A percentile compares a stretch with the other conserved stretches of the same genome.
phyloP scores from a whole-genome alignment of 2,329 filamentous ascomycete species.

The Mycogone perniciosa region DNA sequence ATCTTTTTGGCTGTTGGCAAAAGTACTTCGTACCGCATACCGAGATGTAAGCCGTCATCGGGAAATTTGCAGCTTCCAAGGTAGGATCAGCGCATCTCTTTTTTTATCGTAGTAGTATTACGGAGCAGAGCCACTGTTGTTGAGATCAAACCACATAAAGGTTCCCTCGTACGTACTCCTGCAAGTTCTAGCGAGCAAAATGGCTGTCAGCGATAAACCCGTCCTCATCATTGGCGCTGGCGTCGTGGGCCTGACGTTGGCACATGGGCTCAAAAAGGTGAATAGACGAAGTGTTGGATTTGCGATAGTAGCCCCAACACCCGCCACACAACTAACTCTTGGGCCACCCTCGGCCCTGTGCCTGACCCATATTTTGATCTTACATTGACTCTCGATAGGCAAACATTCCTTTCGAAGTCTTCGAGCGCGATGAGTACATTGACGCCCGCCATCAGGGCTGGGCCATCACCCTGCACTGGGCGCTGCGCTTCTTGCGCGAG shows the following conservation, averaged over 20 bases:
- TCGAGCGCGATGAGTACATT: conserved; percentile 25
- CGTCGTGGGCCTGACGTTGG: conserved; percentile 31
- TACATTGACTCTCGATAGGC: conserved; percentile 15
- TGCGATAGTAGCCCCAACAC: neutral
- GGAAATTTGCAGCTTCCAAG: no score
- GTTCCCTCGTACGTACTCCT: no score
- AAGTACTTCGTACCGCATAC: no score
- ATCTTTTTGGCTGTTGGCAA: no score
- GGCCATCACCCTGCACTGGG: conserved; percentile 57
- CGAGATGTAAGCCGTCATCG: no score
- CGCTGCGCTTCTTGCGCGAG: conserved; percentile 29
- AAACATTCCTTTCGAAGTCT: conserved; percentile 26
- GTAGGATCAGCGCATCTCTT: no score
- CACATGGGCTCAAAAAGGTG: conserved; percentile 32
- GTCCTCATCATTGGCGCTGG: conserved; percentile 34
- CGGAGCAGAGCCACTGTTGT: no score
- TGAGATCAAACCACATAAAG: no score
- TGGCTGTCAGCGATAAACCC: conserved; percentile 16
- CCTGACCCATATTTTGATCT: neutral
- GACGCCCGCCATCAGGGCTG: conserved; percentile 40
- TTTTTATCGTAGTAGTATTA: no score
- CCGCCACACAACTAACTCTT: neutral
- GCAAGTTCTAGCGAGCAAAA: neutral
- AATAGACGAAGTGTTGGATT: neutral
- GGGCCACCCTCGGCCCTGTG: neutral